Evolutionary conservation across 345 rosid genomes (phyloP), one percentile per base, ranked within the genome.

Genomic region (Firmiana major): DNA sequence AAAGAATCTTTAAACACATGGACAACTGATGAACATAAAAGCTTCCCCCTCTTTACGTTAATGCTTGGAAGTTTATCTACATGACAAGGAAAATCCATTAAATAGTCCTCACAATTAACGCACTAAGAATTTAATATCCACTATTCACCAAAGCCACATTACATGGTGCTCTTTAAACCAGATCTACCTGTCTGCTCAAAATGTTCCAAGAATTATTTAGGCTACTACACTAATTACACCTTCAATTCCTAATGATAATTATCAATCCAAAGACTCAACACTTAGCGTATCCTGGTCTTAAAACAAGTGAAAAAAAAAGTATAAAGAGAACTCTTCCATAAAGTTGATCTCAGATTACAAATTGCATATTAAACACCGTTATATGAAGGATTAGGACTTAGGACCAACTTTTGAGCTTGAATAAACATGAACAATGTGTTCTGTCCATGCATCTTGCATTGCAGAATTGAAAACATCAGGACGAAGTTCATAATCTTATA

Each of bases 231-330:
- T 34, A 16, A 43, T 69, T 28, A 36, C 24, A 48, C 36, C 77
- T 62, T 36, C 9, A 12, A 9, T 70, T 63, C 49, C 68, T 36
- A 66, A 11, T 66, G 65, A 68, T 60, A 11, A 59, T 21, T 62
- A 34, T 9, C 80, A 70, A 77, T 21, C 24, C 45, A 6, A 58
- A 15, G 11, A 11, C 57, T 46, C 77, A 38, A 49, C 5, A 36
- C 49, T 73, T 60, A 62, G 72, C 58, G 43, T 24, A 73, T 73
- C 59, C 71, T 66, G 24, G 53, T 76, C 43, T 73, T 53, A 67
- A 13, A 28, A 75, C 51, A 28, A 28, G 28, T 57, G 73, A 45
- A 34, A 62, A 31, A 60, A 53, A 21, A 19, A 38, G 40, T 5
- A 38, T 38, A 38, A 51, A 21, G 22, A 9, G 16, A 57, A 51